Percentiles rank a stretch among this genome's conserved stretches.
Conservation (phyloP, 2,329 filamentous ascomycete species). For the Apiospora pterosperma region DNA sequence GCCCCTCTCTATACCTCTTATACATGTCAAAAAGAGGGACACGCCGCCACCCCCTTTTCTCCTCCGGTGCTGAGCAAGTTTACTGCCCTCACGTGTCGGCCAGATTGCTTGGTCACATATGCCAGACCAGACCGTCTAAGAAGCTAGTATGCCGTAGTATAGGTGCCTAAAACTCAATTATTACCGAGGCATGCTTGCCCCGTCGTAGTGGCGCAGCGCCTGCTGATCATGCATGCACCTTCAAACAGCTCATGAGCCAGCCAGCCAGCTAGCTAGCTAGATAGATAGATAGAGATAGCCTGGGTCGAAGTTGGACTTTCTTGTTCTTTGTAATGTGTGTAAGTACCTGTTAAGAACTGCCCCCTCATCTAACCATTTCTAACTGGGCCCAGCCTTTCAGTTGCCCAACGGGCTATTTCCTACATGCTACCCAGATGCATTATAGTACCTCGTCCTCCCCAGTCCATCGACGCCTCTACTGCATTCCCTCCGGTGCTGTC, state of each 20-base stretch:
- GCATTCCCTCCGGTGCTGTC: not conserved
- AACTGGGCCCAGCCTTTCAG: not conserved
- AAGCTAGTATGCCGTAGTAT: too few relatives aligned
- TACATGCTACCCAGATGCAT: not conserved
- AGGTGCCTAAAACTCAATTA: not conserved
- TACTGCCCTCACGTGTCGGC: not conserved
- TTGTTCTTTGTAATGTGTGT: not conserved
- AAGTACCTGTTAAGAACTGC: not conserved
- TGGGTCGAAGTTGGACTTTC: not conserved
- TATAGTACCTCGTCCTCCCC: not conserved
- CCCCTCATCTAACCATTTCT: not conserved
- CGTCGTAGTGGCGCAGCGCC: not conserved
- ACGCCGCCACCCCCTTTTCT: not conserved
- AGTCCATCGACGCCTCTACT: not conserved
- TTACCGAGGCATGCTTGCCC: not conserved
- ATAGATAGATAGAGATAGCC: too few relatives aligned
- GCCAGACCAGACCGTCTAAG: not conserved
- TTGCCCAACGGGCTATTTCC: not conserved
- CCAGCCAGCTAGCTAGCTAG: too few relatives aligned
- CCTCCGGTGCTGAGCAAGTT: not conserved
- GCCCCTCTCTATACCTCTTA: not conserved
- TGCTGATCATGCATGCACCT: not conserved
- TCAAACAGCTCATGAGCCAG: not conserved
- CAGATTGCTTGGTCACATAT: not conserved
- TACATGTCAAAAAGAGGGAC: not conserved